Evolutionary conservation across 2,329 filamentous ascomycete species (phyloP).

Genomic region (Stylonectria norvegica): DNA sequence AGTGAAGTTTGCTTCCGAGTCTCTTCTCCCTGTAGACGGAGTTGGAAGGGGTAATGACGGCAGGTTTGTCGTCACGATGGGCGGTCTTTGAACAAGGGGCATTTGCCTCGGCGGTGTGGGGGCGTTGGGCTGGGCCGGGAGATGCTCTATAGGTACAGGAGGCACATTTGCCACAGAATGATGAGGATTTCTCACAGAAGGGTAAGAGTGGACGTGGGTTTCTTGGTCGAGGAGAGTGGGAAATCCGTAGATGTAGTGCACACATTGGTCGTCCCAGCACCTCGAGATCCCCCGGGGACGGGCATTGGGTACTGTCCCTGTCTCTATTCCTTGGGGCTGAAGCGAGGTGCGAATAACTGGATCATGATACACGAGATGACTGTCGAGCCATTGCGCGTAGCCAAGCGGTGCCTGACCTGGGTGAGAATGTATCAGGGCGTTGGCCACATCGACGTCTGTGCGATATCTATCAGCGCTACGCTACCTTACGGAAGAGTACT

Average conservation of each 20-base stretch:
- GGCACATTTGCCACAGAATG: conserved; percentile 33
- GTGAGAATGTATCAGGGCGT: conserved; percentile 28
- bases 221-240: conserved; percentile 49
- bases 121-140: conserved; percentile 10
- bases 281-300: conserved; percentile 40
- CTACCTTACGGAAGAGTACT: too few species aligned
- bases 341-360: conserved; percentile 40
- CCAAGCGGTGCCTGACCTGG: conserved; percentile 40
- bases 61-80: conserved; percentile 27
- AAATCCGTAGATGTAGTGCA: conserved; percentile 59
- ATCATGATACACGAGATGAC: conserved; percentile 48
- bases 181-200: conserved; percentile 43
- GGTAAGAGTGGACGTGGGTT: conserved; percentile 47
- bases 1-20: conserved; percentile 31
- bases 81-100: conserved; percentile 36
- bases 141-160: conserved; percentile 13
- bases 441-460: conserved; percentile 31
- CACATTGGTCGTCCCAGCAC: conserved; percentile 53
- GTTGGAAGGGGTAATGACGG: conserved; percentile 30
- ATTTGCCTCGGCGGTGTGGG: conserved; percentile 23
- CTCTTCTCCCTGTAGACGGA: conserved; percentile 25
- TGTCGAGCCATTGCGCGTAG: conserved; percentile 51
- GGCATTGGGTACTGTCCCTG: conserved; percentile 5
- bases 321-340: too few species aligned
- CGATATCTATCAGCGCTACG: too few species aligned